Evolutionary conservation across 352 stramenopile species (phyloP).

Genomic region (Phytophthora tentaculata): DNA sequence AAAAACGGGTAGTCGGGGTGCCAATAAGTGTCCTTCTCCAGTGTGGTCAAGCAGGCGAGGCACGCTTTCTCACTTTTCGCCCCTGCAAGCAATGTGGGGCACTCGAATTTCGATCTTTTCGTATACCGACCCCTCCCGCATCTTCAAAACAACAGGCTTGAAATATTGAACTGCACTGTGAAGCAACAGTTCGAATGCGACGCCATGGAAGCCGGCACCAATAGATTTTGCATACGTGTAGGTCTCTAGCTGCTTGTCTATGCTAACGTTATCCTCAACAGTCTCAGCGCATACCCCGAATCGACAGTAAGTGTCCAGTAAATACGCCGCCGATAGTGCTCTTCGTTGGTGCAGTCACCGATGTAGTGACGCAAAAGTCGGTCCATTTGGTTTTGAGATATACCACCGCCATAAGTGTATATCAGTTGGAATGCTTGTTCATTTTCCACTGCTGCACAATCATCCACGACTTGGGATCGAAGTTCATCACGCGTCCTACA

Average conservation of each 20-base stretch:
- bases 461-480: not conserved
- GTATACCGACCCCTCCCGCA: not conserved
- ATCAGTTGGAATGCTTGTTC: constrained; percentile 15
- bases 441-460: constrained; percentile 3
- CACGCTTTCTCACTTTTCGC: too few species aligned
- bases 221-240: constrained; percentile 4
- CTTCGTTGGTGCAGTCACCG: constrained; percentile 11
- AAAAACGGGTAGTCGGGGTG: too few species aligned
- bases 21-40: too few species aligned
- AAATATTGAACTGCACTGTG: not conserved
- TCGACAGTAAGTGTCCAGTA: not conserved
- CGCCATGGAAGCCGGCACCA: not conserved
- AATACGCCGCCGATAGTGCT: constrained; percentile 8
- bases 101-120: not conserved
- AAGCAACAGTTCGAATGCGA: constrained; percentile 2
- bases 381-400: constrained; percentile 15
- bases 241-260: not conserved
- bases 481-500: not conserved
- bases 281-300: not conserved
- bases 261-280: not conserved
- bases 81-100: too few species aligned
- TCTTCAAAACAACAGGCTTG: constrained; percentile 1
- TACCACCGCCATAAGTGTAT: constrained; percentile 16
- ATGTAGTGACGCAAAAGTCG: constrained; percentile 32
- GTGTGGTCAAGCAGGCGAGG: too few species aligned